These are phyloP conservation scores for Polyporus arcularius DNA, from an alignment of 768 basidiomycete species.

Conservation along the genomic window DNA sequence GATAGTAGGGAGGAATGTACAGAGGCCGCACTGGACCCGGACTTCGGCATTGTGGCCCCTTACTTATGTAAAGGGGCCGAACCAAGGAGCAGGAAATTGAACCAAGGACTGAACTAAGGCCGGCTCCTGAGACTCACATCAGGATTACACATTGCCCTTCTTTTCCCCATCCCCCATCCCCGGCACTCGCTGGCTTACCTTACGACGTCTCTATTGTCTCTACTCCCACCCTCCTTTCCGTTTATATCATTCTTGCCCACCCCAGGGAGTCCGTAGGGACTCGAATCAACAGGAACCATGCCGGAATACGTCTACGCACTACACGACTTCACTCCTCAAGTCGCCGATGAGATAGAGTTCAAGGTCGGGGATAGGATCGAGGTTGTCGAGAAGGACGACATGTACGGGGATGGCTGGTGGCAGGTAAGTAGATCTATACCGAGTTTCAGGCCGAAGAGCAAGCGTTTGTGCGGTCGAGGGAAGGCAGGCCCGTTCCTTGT, in stretches of 20 bases:
- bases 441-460: no score
- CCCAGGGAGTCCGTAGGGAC: not conserved
- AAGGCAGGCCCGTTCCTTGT: no score
- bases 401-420: constrained; percentile 97
- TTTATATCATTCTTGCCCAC: not conserved
- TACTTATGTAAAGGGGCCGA: no score
- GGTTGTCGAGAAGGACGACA: constrained; percentile 90
- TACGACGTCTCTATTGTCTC: constrained; percentile 1
- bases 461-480: not conserved
- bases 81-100: not conserved
- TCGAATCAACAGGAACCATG: constrained; percentile 42
- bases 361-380: constrained; percentile 84
- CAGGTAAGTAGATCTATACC: constrained; percentile 46
- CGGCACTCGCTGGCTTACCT: not conserved
- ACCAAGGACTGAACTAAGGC: not conserved
- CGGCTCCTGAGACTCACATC: not conserved
- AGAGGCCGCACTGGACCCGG: no score
- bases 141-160: not conserved
- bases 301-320: constrained; percentile 84
- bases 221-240: constrained; percentile 9
- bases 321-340: constrained; percentile 88
- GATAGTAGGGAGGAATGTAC: no score
- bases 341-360: constrained; percentile 92
- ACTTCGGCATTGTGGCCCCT: no score
- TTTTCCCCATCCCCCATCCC: constrained; percentile 11